These are phyloP conservation scores for Aspergillus ochraceus DNA, from an alignment of 2,329 filamentous ascomycete species.

Conservation along the genomic window DNA sequence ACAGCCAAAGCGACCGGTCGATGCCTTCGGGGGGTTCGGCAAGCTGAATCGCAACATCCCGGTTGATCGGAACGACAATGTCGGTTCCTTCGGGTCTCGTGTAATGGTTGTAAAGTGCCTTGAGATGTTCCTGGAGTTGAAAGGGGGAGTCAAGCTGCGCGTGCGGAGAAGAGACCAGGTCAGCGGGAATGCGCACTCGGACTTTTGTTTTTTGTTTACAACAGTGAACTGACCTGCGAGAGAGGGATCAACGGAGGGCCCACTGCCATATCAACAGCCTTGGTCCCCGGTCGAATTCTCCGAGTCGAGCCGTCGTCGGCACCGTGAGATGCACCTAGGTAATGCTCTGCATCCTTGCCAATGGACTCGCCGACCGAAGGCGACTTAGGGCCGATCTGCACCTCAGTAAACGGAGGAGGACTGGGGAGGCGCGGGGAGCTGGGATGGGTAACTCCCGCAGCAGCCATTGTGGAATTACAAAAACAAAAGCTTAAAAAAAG, in stretches of 20 bases:
- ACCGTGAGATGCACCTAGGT: slow-evolving; percentile 57
- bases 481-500: background rate
- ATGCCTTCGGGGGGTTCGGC: slow-evolving; percentile 78
- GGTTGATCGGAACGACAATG: slow-evolving; percentile 70
- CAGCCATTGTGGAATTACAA: slow-evolving; percentile 39
- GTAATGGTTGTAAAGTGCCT: slow-evolving; percentile 82
- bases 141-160: slow-evolving; percentile 90
- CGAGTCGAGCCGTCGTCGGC: slow-evolving; percentile 72
- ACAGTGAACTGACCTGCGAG: slow-evolving; percentile 63
- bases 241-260: slow-evolving; percentile 86
- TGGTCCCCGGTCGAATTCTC: slow-evolving; percentile 89
- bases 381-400: slow-evolving; percentile 81
- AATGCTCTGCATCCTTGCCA: slow-evolving; percentile 57
- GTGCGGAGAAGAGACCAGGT: background rate
- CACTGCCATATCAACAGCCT: slow-evolving; percentile 86
- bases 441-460: slow-evolving; percentile 53
- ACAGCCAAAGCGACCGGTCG: slow-evolving; percentile 90
- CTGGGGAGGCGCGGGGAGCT: slow-evolving; percentile 91
- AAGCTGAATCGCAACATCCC: slow-evolving; percentile 71
- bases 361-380: slow-evolving; percentile 64
- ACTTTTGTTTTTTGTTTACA: slow-evolving; percentile 1
- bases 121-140: slow-evolving; percentile 94
- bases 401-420: slow-evolving; percentile 90
- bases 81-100: slow-evolving; percentile 62
- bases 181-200: background rate